Conservation (phyloP, 257 asterid genomes). For the Solanum clarkiae region DNA sequence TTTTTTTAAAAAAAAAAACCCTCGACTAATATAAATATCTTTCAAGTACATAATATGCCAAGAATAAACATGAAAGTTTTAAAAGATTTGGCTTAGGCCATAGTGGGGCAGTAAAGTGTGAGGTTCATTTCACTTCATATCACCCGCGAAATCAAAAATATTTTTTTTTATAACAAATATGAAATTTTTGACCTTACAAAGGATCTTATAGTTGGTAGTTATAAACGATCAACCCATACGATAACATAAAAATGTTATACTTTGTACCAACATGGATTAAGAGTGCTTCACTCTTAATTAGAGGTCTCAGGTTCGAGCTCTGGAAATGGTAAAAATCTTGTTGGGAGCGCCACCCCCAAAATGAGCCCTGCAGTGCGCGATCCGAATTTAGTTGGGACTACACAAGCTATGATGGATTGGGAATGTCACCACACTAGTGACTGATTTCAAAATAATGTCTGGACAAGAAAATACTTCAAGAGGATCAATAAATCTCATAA, state of each 20-base stretch:
- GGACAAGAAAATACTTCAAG: neutral
- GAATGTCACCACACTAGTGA: neutral
- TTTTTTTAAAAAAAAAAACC: no score
- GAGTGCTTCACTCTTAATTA: no score
- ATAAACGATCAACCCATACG: neutral
- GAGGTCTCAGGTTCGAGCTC: fast-evolving
- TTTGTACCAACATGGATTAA: no score
- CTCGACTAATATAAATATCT: neutral
- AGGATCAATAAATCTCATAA: neutral
- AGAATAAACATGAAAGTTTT: neutral
- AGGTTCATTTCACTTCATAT: neutral
- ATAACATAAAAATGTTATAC: neutral
- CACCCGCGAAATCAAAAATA: neutral
- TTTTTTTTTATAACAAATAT: no score
- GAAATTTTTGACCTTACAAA: neutral
- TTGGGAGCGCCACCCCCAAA: no score
- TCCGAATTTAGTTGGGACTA: no score
- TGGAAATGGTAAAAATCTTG: no score
- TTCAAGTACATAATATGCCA: neutral
- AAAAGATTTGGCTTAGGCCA: neutral
- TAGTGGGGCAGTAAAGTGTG: neutral
- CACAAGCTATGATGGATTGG: no score
- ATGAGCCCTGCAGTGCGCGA: no score
- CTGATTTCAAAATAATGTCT: neutral
- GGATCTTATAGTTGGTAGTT: neutral